These are phyloP conservation scores for Aspergillus transmontanensis DNA, from an alignment of 2,329 filamentous ascomycete genomes.

Conservation along the genomic window DNA sequence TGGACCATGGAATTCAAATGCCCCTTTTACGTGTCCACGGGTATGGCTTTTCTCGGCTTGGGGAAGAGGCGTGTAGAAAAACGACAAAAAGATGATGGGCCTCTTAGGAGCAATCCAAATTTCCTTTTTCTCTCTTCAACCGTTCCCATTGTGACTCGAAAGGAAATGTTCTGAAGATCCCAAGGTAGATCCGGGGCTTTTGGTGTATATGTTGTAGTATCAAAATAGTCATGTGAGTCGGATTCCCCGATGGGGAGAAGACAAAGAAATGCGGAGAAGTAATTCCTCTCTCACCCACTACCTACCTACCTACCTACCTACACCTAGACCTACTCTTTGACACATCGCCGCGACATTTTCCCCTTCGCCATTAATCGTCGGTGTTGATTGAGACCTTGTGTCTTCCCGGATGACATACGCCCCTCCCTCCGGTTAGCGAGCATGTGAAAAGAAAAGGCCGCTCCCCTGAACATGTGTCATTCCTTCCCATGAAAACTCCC, in stretches of 20 bases:
- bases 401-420: neutral
- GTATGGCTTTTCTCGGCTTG: slow-evolving; percentile 31
- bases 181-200: neutral
- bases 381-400: neutral
- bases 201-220: neutral
- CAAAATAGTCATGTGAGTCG: neutral
- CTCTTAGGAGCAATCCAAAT: slow-evolving; percentile 23
- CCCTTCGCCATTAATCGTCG: neutral
- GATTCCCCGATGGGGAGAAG: neutral
- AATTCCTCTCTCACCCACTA: neutral
- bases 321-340: neutral
- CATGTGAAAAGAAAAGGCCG: slow-evolving; percentile 19
- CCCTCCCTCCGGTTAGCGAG: slow-evolving; percentile 6
- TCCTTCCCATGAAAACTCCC: neutral
- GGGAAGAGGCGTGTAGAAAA: slow-evolving; percentile 33
- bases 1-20: slow-evolving; percentile 32
- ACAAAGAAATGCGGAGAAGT: neutral
- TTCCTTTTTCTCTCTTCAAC: slow-evolving; percentile 16
- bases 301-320: too few relatives aligned
- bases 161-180: neutral
- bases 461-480: slow-evolving; percentile 10
- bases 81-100: slow-evolving; percentile 13
- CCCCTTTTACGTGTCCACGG: slow-evolving; percentile 26
- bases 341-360: neutral
- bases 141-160: neutral